Percentiles rank a stretch among this genome's conserved stretches.
These are phyloP conservation scores for Rhododendron simsii DNA, from an alignment of 148 eudicot species.

Conservation along the genomic window DNA sequence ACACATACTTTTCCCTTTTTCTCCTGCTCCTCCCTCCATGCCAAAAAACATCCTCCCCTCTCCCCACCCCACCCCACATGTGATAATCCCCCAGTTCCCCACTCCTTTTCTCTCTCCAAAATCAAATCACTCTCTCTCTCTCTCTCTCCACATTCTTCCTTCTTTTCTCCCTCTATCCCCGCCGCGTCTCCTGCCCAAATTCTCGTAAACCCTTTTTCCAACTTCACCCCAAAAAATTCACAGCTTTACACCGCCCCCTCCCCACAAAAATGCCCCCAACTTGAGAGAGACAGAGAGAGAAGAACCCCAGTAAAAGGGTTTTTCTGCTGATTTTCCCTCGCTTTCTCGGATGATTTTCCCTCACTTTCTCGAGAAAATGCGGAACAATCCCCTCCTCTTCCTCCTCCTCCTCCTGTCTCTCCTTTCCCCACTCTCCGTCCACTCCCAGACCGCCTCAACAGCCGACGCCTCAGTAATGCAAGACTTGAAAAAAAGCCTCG, in stretches of 20 bases:
- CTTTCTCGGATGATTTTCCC: neutral
- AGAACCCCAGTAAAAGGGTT: neutral
- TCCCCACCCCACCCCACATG: neutral
- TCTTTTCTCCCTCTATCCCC: conserved; percentile 7
- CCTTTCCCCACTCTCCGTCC: neutral
- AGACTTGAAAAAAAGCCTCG: conserved; percentile 36
- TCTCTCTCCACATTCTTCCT: neutral
- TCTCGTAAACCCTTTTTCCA: neutral
- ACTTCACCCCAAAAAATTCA: neutral
- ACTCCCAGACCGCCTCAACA: conserved; percentile 21
- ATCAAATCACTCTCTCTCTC: neutral
- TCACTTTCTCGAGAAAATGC: conserved; percentile 12
- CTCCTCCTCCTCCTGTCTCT: neutral
- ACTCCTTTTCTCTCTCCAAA: neutral
- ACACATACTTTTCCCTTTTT: neutral
- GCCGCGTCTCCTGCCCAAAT: conserved; percentile 17
- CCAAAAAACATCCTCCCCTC: neutral
- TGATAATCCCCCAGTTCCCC: neutral
- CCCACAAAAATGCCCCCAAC: neutral
- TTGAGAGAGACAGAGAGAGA: neutral
- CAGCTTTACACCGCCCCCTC: neutral
- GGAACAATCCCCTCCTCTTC: neutral
- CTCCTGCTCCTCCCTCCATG: neutral
- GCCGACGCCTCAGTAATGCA: conserved; percentile 58
- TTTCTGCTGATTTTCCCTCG: neutral